These are phyloP conservation scores for Datisca glomerata DNA, from an alignment of 306 rosid species.

Conservation along the genomic window DNA sequence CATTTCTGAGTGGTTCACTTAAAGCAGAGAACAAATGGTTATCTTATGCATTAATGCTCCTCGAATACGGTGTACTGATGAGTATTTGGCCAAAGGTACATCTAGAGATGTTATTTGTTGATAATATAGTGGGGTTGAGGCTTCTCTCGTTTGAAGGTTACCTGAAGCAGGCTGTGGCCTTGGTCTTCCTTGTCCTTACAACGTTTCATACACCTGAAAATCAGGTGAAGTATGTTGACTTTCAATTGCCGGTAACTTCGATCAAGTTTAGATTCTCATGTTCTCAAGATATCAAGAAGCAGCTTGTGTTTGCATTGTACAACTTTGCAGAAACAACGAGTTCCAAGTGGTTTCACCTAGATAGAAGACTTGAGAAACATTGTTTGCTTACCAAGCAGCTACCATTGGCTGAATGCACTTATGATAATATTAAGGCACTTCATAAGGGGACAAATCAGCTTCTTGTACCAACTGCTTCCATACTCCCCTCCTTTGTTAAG, in stretches of 20 bases:
- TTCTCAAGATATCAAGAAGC: slow-evolving; percentile 39
- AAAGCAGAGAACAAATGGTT: slow-evolving; percentile 36
- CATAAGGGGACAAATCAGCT: slow-evolving; percentile 39
- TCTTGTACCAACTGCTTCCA: slow-evolving; percentile 15
- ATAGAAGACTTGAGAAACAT: slow-evolving; percentile 48
- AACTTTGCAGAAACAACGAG: slow-evolving; percentile 47
- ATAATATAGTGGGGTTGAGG: slow-evolving; percentile 76
- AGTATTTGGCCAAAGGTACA: slow-evolving; percentile 61
- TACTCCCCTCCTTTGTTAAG: slow-evolving; percentile 36
- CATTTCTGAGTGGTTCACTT: slow-evolving; percentile 23
- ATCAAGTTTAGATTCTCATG: slow-evolving; percentile 69
- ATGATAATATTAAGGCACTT: slow-evolving; percentile 70
- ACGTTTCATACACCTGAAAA: slow-evolving; percentile 39
- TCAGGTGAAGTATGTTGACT: slow-evolving; percentile 32
- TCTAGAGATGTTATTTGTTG: slow-evolving; percentile 86
- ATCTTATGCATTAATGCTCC: slow-evolving; percentile 31
- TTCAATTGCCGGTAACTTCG: slow-evolving; percentile 69
- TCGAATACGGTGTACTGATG: slow-evolving; percentile 44
- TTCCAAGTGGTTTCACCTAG: slow-evolving; percentile 66
- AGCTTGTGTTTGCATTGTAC: slow-evolving; percentile 60
- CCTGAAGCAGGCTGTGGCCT: slow-evolving; percentile 52
- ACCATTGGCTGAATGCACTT: slow-evolving; percentile 74
- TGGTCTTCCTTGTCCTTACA: slow-evolving; percentile 46
- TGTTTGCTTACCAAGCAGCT: slow-evolving; percentile 65
- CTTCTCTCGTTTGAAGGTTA: slow-evolving; percentile 73